These are phyloP conservation scores for Ettlia oleoabundans DNA, from an alignment of 139 green algal species.

Conservation along the genomic window DNA sequence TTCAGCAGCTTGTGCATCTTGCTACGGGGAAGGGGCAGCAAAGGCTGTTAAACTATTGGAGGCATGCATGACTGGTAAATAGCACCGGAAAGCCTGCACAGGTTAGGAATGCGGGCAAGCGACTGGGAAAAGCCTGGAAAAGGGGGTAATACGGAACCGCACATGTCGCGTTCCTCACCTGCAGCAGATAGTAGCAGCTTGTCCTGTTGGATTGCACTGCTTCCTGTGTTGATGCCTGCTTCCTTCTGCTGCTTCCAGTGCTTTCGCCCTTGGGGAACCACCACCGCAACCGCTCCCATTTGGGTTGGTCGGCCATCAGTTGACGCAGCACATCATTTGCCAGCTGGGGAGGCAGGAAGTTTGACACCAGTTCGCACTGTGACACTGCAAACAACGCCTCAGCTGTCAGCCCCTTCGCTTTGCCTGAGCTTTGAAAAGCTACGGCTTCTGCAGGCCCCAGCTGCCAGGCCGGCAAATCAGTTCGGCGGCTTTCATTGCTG, in stretches of 20 bases:
- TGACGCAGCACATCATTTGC: not conserved
- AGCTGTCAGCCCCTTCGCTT: not conserved
- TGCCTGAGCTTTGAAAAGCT: not conserved
- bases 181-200: slow-evolving; percentile 13
- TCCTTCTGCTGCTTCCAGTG: too few relatives aligned
- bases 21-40: too few relatives aligned
- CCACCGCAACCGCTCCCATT: not conserved
- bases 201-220: slow-evolving; percentile 5
- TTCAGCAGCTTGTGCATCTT: too few relatives aligned
- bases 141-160: too few relatives aligned
- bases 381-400: not conserved
- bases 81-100: too few relatives aligned
- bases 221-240: too few relatives aligned
- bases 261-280: not conserved
- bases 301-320: not conserved
- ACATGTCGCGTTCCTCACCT: not conserved
- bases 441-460: not conserved
- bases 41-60: too few relatives aligned
- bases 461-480: not conserved
- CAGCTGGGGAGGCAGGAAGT: slow-evolving; percentile 16
- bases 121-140: too few relatives aligned
- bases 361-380: slow-evolving; percentile 7
- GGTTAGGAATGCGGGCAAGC: too few relatives aligned
- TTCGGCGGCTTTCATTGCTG: too few relatives aligned
- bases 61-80: too few relatives aligned